Percentiles rank a stretch among this genome's conserved stretches.
Conservation (phyloP, 2,329 filamentous ascomycete genomes). For the Claviceps spartinae region DNA sequence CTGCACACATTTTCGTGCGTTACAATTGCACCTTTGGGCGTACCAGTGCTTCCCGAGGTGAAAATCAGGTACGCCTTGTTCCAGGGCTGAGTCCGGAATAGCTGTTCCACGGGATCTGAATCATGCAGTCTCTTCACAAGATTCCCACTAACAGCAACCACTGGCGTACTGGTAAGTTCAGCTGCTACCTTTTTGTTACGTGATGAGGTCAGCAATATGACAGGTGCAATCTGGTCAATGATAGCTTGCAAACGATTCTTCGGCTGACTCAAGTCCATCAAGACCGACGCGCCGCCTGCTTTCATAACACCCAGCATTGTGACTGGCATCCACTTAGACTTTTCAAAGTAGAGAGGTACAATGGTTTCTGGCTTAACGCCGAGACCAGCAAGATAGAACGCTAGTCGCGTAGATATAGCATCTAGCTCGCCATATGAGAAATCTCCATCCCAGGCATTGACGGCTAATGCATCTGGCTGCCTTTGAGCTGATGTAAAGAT, state of each 20-base stretch:
- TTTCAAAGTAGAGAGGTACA: constrained; percentile 4
- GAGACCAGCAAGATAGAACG: constrained; percentile 2
- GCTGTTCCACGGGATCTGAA: background rate
- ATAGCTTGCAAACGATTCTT: constrained; percentile 9
- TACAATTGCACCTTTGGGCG: constrained; percentile 14
- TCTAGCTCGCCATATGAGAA: constrained; percentile 22
- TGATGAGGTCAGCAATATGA: constrained; percentile 9
- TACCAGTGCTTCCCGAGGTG: constrained; percentile 11
- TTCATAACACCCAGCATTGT: constrained; percentile 3
- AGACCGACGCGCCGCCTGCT: constrained; percentile 3
- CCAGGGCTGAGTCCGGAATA: background rate
- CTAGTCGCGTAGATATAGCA: constrained; percentile 2
- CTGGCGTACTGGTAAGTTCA: constrained; percentile 2
- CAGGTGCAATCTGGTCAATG: constrained; percentile 7
- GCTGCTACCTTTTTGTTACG: constrained; percentile 3
- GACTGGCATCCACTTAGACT: constrained; percentile 6
- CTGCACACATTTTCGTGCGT: constrained; percentile 11
- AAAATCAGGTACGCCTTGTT: constrained; percentile 10
- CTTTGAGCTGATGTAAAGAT: background rate
- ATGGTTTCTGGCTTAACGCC: constrained; percentile 4
- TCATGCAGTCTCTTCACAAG: background rate
- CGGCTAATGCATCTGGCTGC: constrained; percentile 4
- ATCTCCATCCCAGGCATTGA: constrained; percentile 24
- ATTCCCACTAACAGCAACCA: background rate
- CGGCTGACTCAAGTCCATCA: constrained; percentile 9